A percentile compares a stretch with the other conserved stretches of the same genome.
phyloP scores from a whole-genome alignment of 345 rosid genomes.

The Aquilaria yunnanensis region DNA sequence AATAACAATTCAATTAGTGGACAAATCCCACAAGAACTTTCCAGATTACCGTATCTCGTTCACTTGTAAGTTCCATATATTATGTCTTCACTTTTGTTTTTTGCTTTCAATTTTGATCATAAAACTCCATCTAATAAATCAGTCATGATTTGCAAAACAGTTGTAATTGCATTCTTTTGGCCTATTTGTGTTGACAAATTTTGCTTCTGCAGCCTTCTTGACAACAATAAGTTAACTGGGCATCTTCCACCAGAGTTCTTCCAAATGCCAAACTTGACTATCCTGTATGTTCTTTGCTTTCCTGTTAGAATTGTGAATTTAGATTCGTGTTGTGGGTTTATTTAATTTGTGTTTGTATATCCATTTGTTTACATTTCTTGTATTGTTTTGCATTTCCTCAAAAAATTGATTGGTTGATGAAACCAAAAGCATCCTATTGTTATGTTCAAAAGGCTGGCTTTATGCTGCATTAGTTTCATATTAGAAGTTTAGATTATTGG shows the following conservation, averaged over 20 bases:
- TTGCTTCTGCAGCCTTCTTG: conserved; percentile 66
- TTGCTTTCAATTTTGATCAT: neutral
- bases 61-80: conserved; percentile 73
- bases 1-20: conserved; percentile 97
- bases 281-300: conserved; percentile 57
- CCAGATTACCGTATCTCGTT: conserved; percentile 68
- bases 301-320: neutral
- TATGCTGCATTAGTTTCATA: no score
- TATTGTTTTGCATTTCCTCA: neutral
- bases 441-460: no score
- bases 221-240: conserved; percentile 86
- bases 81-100: conserved; percentile 3
- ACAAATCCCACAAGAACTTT: conserved; percentile 78
- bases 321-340: neutral
- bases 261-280: conserved; percentile 57
- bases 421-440: no score
- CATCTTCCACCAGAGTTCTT: conserved; percentile 75
- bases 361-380: conserved; percentile 1
- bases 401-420: no score
- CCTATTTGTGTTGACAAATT: neutral
- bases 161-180: conserved; percentile 4
- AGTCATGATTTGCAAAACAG: conserved; percentile 1
- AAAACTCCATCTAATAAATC: conserved; percentile 1
- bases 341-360: neutral
- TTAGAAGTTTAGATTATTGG: no score